A percentile compares a stretch with the other conserved stretches of the same genome.
These are phyloP conservation scores for Xylariaceae sp. DNA, from an alignment of 2,329 filamentous ascomycete genomes.

Conservation along the genomic window DNA sequence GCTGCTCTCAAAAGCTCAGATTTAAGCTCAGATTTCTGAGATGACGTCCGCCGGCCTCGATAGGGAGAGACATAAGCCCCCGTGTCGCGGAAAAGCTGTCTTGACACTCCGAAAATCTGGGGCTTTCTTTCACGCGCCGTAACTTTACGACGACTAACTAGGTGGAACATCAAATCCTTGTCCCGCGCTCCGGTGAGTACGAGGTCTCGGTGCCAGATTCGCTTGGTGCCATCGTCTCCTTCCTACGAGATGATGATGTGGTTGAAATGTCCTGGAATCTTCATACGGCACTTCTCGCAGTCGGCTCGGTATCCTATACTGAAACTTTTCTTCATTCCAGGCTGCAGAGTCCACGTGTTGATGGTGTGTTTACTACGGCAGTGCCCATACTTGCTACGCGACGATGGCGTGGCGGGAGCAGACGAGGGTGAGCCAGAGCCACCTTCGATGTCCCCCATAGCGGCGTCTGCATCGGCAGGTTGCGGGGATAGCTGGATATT, in stretches of 20 bases:
- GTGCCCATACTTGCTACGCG: constrained; percentile 49
- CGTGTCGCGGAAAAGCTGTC: constrained; percentile 14
- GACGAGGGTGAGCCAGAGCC: constrained; percentile 31
- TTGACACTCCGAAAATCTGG: neutral
- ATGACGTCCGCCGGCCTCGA: neutral
- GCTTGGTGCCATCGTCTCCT: constrained; percentile 6
- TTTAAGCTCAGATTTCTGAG: neutral
- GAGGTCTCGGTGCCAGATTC: constrained; percentile 11
- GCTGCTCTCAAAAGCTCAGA: neutral
- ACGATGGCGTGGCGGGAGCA: constrained; percentile 39
- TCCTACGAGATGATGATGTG: constrained; percentile 65
- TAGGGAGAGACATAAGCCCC: neutral
- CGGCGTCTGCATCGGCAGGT: constrained; percentile 23
- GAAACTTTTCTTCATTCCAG: constrained; percentile 63
- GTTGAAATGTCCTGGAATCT: constrained; percentile 74
- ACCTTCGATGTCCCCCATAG: constrained; percentile 33
- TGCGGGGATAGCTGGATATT: constrained; percentile 33
- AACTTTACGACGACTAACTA: neutral
- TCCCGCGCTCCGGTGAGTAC: neutral
- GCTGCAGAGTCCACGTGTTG: constrained; percentile 55
- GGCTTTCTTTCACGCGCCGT: neutral
- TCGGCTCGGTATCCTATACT: constrained; percentile 74
- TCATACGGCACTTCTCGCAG: constrained; percentile 70
- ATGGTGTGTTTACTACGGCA: constrained; percentile 54
- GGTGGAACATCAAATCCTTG: neutral